phyloP scores from a whole-genome alignment of 805 yeast species.

The Lipomyces lipofer region DNA sequence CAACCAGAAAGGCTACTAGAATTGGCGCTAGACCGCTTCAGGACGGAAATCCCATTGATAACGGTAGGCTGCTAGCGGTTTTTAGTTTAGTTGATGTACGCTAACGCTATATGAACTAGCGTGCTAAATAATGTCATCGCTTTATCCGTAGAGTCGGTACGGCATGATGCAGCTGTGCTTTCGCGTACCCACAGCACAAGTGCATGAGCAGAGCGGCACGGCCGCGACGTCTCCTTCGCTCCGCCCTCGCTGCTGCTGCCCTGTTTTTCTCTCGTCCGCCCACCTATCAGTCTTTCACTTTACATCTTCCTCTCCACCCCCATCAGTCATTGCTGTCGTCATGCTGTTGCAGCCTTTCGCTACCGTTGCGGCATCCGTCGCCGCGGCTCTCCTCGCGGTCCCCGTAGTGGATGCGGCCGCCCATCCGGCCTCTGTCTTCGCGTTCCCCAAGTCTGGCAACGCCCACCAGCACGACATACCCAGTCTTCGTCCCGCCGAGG shows the following conservation, averaged over 20 bases:
- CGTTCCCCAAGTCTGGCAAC: conserved; percentile 27
- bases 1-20: too few relatives aligned
- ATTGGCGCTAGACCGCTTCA: too few relatives aligned
- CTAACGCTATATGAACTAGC: background rate
- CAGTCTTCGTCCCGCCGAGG: conserved; percentile 53
- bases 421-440: conserved; percentile 31
- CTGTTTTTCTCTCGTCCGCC: conserved; percentile 1
- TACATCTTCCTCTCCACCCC: background rate
- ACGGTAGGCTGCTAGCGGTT: background rate
- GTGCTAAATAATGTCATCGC: too few relatives aligned
- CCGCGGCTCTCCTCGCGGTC: conserved; percentile 22
- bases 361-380: conserved; percentile 26
- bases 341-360: conserved; percentile 29
- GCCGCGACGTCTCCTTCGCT: background rate
- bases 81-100: background rate
- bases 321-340: background rate
- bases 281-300: background rate
- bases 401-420: conserved; percentile 26
- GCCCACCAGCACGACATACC: conserved; percentile 28
- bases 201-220: background rate
- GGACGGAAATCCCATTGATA: too few relatives aligned
- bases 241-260: conserved; percentile 1
- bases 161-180: background rate
- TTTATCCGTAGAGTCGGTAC: conserved; percentile 16
- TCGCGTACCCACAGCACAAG: conserved; percentile 4